phyloP scores from a whole-genome alignment of 1,139 yeast species.

The Suhomyces kunorum region DNA sequence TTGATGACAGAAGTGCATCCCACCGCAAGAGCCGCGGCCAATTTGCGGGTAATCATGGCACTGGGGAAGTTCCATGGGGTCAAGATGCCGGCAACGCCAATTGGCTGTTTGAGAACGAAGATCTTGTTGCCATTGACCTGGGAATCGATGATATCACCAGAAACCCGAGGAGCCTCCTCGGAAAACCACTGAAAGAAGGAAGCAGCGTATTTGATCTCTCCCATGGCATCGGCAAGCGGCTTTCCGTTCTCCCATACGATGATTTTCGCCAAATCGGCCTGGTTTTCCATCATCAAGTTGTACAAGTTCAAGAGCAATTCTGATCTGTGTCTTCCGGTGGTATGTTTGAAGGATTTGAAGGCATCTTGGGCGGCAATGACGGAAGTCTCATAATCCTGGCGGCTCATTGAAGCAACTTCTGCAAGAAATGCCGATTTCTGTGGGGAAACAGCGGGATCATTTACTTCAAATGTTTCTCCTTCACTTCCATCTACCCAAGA shows the following conservation, averaged over 20 bases:
- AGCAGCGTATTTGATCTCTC: constrained; percentile 36
- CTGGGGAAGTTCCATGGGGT: constrained; percentile 98
- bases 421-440: constrained; percentile 35
- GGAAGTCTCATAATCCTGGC: constrained; percentile 40
- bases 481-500: constrained; percentile 37
- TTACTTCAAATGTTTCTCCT: constrained; percentile 38
- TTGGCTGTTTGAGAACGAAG: constrained; percentile 30
- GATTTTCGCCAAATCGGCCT: constrained; percentile 32
- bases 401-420: constrained; percentile 38
- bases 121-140: constrained; percentile 20
- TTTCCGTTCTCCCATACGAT: constrained; percentile 38
- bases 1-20: constrained; percentile 90
- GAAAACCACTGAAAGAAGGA: constrained; percentile 42
- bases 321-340: constrained; percentile 44
- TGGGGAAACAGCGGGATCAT: constrained; percentile 46
- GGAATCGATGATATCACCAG: constrained; percentile 30
- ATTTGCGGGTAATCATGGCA: constrained; percentile 90
- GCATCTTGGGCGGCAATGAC: constrained; percentile 40
- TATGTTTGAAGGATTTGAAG: constrained; percentile 37
- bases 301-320: constrained; percentile 36
- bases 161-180: constrained; percentile 38
- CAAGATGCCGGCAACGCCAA: constrained; percentile 87
- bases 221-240: constrained; percentile 33
- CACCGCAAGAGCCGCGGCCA: constrained; percentile 89
- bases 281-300: constrained; percentile 27